Conservation (phyloP, 179 eudicot genomes). For the Nepenthes alata region DNA sequence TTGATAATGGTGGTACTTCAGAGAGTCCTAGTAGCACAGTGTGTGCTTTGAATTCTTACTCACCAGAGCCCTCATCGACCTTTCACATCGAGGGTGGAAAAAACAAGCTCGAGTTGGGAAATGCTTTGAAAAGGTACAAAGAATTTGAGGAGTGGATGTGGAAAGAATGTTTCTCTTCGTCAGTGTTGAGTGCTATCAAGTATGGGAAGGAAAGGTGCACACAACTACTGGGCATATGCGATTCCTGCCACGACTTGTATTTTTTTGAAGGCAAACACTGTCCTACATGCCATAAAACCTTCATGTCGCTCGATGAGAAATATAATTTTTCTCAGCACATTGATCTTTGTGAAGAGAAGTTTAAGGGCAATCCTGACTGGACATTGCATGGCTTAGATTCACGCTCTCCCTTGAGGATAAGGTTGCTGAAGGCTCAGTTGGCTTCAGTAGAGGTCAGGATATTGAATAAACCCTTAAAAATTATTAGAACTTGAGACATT, state of each 20-base stretch:
- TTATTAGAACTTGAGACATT: not conserved
- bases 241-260: slow-evolving; percentile 36
- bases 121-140: slow-evolving; percentile 35
- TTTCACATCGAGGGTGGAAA: slow-evolving; percentile 64
- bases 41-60: slow-evolving; percentile 33
- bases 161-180: slow-evolving; percentile 49
- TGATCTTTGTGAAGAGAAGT: slow-evolving; percentile 37
- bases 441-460: slow-evolving; percentile 49
- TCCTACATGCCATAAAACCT: slow-evolving; percentile 47
- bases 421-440: slow-evolving; percentile 52
- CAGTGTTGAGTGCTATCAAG: slow-evolving; percentile 38
- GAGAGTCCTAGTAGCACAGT: slow-evolving; percentile 50
- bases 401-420: slow-evolving; percentile 41
- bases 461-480: not conserved
- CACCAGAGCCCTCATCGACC: slow-evolving; percentile 43
- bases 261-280: slow-evolving; percentile 46
- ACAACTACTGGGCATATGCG: slow-evolving; percentile 40
- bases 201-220: slow-evolving; percentile 39
- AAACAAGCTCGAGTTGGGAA: slow-evolving; percentile 29
- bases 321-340: slow-evolving; percentile 33
- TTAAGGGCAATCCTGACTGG: slow-evolving; percentile 19
- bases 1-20: slow-evolving; percentile 16
- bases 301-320: slow-evolving; percentile 11
- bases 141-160: slow-evolving; percentile 73
- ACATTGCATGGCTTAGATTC: slow-evolving; percentile 16